Percentiles rank a stretch among this genome's conserved stretches.
Evolutionary conservation across 371 early-diverging fungal genomes (phyloP).

Genomic region (Dichotomocladium elegans): DNA sequence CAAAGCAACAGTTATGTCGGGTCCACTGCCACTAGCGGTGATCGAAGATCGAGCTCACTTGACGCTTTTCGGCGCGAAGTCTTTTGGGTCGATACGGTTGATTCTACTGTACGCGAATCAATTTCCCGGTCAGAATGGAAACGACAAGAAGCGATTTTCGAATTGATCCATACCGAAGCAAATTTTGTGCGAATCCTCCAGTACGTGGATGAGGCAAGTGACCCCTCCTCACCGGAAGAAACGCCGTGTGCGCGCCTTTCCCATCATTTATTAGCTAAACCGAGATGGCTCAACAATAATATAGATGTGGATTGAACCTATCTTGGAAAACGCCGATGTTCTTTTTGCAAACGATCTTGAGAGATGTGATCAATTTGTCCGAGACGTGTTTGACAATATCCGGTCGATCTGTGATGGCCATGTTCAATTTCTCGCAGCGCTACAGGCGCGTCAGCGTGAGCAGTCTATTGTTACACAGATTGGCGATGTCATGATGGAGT

Average conservation of each 20-base stretch:
- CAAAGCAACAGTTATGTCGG: too few species aligned
- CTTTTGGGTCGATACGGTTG: slow-evolving; percentile 15
- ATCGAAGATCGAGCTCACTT: not conserved
- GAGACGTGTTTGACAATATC: slow-evolving; percentile 80
- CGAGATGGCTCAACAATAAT: not conserved
- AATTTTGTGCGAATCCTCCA: slow-evolving; percentile 81
- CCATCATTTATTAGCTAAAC: not conserved
- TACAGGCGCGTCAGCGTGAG: slow-evolving; percentile 72
- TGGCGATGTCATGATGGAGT: slow-evolving; percentile 79
- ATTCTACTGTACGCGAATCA: slow-evolving; percentile 11
- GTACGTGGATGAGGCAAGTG: slow-evolving; percentile 31
- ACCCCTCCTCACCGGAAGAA: too few species aligned
- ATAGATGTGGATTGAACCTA: slow-evolving; percentile 66
- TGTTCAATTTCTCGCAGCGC: slow-evolving; percentile 57
- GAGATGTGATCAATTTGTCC: slow-evolving; percentile 62
- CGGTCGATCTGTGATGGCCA: slow-evolving; percentile 69
- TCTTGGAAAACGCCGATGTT: too few species aligned
- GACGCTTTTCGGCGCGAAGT: not conserved
- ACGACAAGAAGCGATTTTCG: slow-evolving; percentile 90
- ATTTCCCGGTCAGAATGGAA: slow-evolving; percentile 58
- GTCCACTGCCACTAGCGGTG: not conserved
- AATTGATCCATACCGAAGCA: slow-evolving; percentile 85
- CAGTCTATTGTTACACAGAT: slow-evolving; percentile 68
- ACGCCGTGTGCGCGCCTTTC: too few species aligned
- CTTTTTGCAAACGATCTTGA: too few species aligned